Conservation (phyloP, 495 filamentous ascomycete species). For the Ramalina peruviana region DNA sequence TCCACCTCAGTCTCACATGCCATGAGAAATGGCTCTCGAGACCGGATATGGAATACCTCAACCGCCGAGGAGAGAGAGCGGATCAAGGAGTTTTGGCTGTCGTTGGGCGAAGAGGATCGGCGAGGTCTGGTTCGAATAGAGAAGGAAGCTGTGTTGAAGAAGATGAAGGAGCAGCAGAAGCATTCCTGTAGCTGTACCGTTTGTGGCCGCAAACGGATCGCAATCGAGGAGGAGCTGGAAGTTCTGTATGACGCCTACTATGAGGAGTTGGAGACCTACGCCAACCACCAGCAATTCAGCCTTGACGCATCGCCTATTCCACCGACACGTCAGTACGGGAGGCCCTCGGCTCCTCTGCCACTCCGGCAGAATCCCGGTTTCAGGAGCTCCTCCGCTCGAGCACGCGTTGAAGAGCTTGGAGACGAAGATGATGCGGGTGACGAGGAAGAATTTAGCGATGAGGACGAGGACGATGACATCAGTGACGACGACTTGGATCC, state of each 20-base stretch:
- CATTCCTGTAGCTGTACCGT: conserved; percentile 97
- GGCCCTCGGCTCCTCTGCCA: conserved; percentile 35
- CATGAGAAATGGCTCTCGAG: conserved; percentile 34
- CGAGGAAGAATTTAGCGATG: conserved; percentile 38
- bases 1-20: conserved; percentile 19
- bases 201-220: conserved; percentile 89
- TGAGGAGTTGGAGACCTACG: conserved; percentile 92
- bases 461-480: conserved; percentile 42
- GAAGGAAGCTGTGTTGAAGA: conserved; percentile 92
- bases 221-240: conserved; percentile 96
- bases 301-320: conserved; percentile 38
- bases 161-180: conserved; percentile 99
- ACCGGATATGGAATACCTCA: conserved; percentile 95
- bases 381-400: conserved; percentile 21
- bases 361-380: conserved; percentile 29
- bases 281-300: conserved; percentile 67
- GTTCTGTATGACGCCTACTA: conserved; percentile 99
- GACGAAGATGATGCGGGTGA: conserved; percentile 52
- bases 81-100: conserved; percentile 97
- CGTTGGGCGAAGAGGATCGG: conserved; percentile 85
- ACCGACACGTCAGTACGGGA: conserved; percentile 43
- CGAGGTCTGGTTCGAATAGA: conserved; percentile 93
- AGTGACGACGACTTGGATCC: conserved; percentile 40
- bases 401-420: conserved; percentile 46
- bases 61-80: conserved; percentile 86